Conservation (phyloP, 2,329 filamentous ascomycete species). For the Colletotrichum endophyticum region DNA sequence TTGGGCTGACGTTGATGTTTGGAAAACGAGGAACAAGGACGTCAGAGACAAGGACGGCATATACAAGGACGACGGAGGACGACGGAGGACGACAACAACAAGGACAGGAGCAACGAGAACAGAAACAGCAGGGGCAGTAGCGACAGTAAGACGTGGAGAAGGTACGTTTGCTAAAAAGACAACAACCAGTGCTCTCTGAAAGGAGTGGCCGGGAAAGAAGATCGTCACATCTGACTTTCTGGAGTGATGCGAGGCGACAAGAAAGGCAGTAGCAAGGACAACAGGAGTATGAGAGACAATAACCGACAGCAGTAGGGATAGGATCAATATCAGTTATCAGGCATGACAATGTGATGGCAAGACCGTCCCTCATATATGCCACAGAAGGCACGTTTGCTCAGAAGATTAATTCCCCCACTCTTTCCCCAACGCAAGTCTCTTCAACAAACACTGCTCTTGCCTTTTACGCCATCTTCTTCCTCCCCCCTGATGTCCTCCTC, state of each 20-base stretch:
- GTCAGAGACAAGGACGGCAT: not conserved
- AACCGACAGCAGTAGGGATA: not conserved
- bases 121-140: not conserved
- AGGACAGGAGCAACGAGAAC: not conserved
- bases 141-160: not conserved
- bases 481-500: not conserved
- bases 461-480: not conserved
- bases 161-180: not conserved
- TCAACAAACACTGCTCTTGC: not conserved
- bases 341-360: not conserved
- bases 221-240: too few species aligned
- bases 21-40: not conserved
- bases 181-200: too few species aligned
- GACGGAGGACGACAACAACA: not conserved
- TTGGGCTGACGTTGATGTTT: not conserved
- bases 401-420: not conserved
- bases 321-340: not conserved
- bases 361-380: not conserved
- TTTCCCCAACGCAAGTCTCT: not conserved
- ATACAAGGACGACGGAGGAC: not conserved
- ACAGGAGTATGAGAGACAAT: too few species aligned
- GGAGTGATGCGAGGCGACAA: too few species aligned
- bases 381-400: not conserved
- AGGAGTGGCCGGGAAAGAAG: too few species aligned
- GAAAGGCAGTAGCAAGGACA: too few species aligned